phyloP scores from a whole-genome alignment of 345 rosid species.

The Brassica juncea region DNA sequence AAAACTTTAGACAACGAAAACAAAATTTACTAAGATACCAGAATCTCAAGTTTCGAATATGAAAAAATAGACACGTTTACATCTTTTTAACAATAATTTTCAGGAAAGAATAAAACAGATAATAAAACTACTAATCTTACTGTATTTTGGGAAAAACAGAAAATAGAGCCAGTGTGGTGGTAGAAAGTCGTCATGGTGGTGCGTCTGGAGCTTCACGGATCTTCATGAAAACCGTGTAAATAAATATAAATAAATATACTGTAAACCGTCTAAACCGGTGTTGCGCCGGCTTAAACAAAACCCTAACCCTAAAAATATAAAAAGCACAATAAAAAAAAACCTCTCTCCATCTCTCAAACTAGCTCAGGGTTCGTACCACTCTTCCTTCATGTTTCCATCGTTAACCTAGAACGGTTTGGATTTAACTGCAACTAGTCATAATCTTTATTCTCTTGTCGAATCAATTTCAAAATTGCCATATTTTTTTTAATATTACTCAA shows the following conservation, averaged over 20 bases:
- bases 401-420: not conserved
- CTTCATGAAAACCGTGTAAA: not conserved
- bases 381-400: not conserved
- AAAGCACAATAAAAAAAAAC: not conserved
- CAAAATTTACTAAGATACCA: not conserved
- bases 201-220: not conserved
- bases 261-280: no score
- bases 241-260: no score
- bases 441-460: not conserved
- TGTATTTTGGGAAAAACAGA: not conserved
- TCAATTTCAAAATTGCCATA: not conserved
- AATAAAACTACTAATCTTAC: not conserved
- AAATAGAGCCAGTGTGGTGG: not conserved
- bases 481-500: no score
- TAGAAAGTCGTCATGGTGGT: not conserved
- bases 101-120: not conserved
- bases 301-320: not conserved
- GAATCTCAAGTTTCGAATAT: not conserved
- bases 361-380: not conserved
- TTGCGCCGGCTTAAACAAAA: not conserved
- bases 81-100: no score
- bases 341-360: not conserved
- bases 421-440: not conserved
- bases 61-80: no score
- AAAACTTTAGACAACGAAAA: not conserved